A percentile compares a stretch with the other conserved stretches of the same genome.
phyloP scores from a whole-genome alignment of 129 eudicot genomes.

The Escallonia herrerae region DNA sequence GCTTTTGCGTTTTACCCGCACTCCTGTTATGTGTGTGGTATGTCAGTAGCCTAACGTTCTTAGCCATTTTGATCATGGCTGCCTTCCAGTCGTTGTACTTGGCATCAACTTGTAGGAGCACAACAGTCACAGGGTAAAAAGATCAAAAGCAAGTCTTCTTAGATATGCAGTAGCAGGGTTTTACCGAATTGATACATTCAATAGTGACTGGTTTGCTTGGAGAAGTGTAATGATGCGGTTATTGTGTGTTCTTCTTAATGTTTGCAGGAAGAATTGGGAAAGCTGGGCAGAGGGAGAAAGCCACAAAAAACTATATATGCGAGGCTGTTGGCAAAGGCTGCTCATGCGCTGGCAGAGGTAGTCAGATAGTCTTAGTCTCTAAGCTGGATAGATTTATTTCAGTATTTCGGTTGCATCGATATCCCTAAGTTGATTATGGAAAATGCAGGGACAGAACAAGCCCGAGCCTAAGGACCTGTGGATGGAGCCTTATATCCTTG shows the following conservation, averaged over 20 bases:
- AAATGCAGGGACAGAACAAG: conserved; percentile 51
- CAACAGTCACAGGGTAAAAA: no score
- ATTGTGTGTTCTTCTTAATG: conserved; percentile 12
- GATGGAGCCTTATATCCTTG: conserved; percentile 67
- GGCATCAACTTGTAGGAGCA: no score
- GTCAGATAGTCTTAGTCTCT: neutral
- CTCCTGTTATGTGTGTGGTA: no score
- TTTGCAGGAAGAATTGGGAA: conserved; percentile 65
- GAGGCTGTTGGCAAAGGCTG: conserved; percentile 82
- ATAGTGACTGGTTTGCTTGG: neutral
- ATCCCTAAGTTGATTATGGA: neutral
- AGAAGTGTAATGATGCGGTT: neutral
- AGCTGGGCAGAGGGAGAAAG: conserved; percentile 61
- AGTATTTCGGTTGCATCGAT: conserved; percentile 6
- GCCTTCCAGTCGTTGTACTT: no score
- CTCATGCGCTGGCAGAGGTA: conserved; percentile 97
- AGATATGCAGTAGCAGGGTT: neutral
- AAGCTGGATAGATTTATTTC: neutral
- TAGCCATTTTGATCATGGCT: no score
- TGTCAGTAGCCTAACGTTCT: no score
- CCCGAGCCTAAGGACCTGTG: conserved; percentile 92
- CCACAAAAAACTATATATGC: conserved; percentile 83
- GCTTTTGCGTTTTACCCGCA: no score
- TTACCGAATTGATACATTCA: neutral
- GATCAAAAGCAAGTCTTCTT: neutral